Evolutionary conservation across 163 green algal species (phyloP).

Genomic region (Trebouxiophyceae sp.): DNA sequence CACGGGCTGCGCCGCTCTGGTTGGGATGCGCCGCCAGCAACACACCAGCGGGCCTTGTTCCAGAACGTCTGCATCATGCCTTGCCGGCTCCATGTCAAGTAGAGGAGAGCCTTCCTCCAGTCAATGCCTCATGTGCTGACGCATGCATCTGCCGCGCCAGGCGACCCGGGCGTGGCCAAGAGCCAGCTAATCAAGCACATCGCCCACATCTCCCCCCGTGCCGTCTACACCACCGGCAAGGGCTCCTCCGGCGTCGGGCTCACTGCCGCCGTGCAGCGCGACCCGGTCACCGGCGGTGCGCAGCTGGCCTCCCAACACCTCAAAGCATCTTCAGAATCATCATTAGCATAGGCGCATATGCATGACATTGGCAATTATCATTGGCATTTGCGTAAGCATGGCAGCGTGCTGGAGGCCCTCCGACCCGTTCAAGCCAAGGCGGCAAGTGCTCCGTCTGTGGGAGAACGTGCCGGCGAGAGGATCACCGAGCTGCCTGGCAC

Average conservation of each 20-base stretch:
- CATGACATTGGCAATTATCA: no score
- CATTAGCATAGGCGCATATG: no score
- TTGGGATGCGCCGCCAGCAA: not conserved
- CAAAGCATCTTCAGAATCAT: no score
- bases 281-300: constrained; percentile 61
- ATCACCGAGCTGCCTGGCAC: not conserved
- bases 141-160: constrained; percentile 8
- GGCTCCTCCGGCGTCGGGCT: constrained; percentile 90
- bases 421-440: no score
- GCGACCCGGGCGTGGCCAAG: constrained; percentile 97
- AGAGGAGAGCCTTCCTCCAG: not conserved
- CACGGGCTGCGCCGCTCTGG: not conserved
- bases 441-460: no score
- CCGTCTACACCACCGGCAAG: constrained; percentile 96
- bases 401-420: no score
- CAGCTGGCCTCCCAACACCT: no score
- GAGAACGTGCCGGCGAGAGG: not conserved
- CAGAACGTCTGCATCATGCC: not conserved
- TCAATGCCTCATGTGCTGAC: not conserved
- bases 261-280: constrained; percentile 84
- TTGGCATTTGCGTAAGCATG: no score
- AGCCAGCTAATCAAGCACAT: constrained; percentile 95
- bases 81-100: no score
- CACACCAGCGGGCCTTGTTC: not conserved
- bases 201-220: constrained; percentile 75